Percentiles rank a stretch among this genome's conserved stretches.
phyloP scores from a whole-genome alignment of 2,329 filamentous ascomycete genomes.

The Ramularia endophylla region DNA sequence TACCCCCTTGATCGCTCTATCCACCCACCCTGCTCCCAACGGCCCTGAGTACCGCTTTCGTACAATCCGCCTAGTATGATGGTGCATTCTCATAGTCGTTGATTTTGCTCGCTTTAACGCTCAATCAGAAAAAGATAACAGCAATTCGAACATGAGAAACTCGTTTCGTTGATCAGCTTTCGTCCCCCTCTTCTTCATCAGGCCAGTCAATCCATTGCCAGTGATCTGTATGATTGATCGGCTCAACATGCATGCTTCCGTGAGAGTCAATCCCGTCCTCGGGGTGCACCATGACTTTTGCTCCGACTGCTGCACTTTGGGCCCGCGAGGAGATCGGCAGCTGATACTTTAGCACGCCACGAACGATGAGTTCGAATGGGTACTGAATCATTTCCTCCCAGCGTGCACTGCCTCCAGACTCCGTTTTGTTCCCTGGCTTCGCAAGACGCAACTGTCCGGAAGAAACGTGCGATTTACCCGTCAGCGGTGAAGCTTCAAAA shows the following conservation, averaged over 20 bases:
- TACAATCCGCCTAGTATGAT: no score
- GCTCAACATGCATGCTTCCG: slow-evolving; percentile 28
- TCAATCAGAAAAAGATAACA: no score
- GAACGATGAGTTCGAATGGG: slow-evolving; percentile 87
- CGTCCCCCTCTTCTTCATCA: slow-evolving; percentile 11
- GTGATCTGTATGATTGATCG: slow-evolving; percentile 22
- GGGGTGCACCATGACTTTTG: slow-evolving; percentile 36
- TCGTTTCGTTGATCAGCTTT: background rate
- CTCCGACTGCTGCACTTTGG: slow-evolving; percentile 46
- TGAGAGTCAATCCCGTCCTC: slow-evolving; percentile 29
- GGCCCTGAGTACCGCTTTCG: no score
- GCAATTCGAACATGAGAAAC: no score
- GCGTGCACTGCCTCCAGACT: slow-evolving; percentile 69
- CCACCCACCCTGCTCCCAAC: no score
- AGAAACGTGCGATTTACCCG: slow-evolving; percentile 64
- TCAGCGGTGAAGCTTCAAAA: slow-evolving; percentile 86
- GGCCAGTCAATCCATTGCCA: slow-evolving; percentile 31
- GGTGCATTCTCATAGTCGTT: no score
- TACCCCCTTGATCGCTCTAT: no score
- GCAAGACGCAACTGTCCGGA: slow-evolving; percentile 76
- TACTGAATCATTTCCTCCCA: slow-evolving; percentile 91
- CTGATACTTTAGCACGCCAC: slow-evolving; percentile 82
- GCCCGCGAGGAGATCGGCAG: slow-evolving; percentile 53
- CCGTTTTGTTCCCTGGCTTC: slow-evolving; percentile 82
- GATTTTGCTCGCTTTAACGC: no score